A percentile compares a stretch with the other conserved stretches of the same genome.
phyloP scores from a whole-genome alignment of 2,329 filamentous ascomycete genomes.

The Verticillium isaacii region DNA sequence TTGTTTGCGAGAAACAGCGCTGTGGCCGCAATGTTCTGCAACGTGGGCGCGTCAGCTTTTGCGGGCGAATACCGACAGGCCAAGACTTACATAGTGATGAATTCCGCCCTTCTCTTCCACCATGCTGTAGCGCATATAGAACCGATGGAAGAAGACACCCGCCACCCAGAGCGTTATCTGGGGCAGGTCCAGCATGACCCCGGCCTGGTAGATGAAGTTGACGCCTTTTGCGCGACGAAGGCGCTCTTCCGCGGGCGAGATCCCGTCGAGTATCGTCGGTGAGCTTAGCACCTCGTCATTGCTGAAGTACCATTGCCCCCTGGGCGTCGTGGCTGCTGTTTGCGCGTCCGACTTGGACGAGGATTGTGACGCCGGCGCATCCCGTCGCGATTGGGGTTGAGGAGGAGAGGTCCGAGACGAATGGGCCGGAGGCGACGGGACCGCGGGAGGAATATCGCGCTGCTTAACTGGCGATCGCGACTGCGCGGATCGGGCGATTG shows the following conservation, averaged over 20 bases:
- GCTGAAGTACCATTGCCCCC: conserved; percentile 83
- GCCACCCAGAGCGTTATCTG: conserved; percentile 91
- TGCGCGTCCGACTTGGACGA: conserved; percentile 7
- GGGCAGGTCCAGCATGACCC: conserved; percentile 85
- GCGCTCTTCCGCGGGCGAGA: conserved; percentile 72
- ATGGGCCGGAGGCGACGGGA: conserved; percentile 55
- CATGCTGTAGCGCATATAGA: conserved; percentile 87
- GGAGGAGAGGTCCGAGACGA: conserved; percentile 52
- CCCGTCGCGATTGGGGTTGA: conserved; percentile 36
- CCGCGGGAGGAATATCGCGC: conserved; percentile 55
- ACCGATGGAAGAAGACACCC: conserved; percentile 90
- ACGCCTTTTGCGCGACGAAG: conserved; percentile 82
- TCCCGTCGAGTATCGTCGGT: conserved; percentile 79
- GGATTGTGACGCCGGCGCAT: conserved; percentile 35
- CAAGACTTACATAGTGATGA: conserved; percentile 77
- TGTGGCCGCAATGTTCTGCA: conserved; percentile 77
- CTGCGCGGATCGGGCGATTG: conserved; percentile 33
- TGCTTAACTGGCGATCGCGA: conserved; percentile 47
- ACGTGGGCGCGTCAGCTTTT: conserved; percentile 4
- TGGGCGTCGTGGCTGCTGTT: conserved; percentile 21
- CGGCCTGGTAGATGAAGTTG: conserved; percentile 94
- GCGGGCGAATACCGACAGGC: not conserved
- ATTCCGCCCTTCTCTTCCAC: conserved; percentile 70
- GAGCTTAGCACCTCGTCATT: conserved; percentile 76
- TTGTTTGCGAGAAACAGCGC: conserved; percentile 93